Evolutionary conservation across 768 basidiomycete genomes (phyloP).

Genomic region (Piloderma croceum): DNA sequence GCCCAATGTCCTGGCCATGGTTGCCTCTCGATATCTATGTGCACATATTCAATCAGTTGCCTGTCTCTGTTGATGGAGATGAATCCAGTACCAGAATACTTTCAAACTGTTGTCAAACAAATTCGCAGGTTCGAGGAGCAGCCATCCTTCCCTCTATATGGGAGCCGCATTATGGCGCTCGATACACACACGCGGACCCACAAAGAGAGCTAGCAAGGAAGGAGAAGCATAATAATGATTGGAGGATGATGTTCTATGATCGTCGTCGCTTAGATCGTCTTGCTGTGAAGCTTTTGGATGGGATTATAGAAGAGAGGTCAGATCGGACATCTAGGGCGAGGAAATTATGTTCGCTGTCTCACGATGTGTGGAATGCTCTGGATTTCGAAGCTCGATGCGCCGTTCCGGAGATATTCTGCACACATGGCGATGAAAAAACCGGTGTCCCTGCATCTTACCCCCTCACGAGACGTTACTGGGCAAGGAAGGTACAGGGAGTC

Average conservation of each 20-base stretch:
- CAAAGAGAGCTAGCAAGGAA: slow-evolving; percentile 32
- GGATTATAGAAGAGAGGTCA: slow-evolving; percentile 32
- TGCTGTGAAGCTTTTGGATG: slow-evolving; percentile 37
- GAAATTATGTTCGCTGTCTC: slow-evolving; percentile 34
- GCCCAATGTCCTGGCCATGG: slow-evolving; percentile 19
- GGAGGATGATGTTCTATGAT: slow-evolving; percentile 40
- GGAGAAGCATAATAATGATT: slow-evolving; percentile 30
- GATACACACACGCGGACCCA: slow-evolving; percentile 40
- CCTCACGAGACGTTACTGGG: slow-evolving; percentile 47
- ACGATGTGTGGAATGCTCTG: slow-evolving; percentile 55
- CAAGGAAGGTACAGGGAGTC: slow-evolving; percentile 35
- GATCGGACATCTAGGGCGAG: slow-evolving; percentile 36
- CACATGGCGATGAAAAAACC: slow-evolving; percentile 4
- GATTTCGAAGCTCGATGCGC: slow-evolving; percentile 33
- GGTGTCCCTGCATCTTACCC: slow-evolving; percentile 19
- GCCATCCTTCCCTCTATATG: slow-evolving; percentile 40
- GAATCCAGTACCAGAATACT: slow-evolving; percentile 29
- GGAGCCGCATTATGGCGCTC: slow-evolving; percentile 45
- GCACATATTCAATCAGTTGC: slow-evolving; percentile 31
- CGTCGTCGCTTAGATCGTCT: slow-evolving; percentile 39
- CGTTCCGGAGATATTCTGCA: slow-evolving; percentile 26
- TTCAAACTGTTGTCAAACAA: slow-evolving; percentile 34
- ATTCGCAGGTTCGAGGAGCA: slow-evolving; percentile 37
- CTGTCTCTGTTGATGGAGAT: slow-evolving; percentile 16
- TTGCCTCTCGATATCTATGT: slow-evolving; percentile 33